These are phyloP conservation scores for Chlamydomonas eustigma DNA, from an alignment of 139 green algal species.

Conservation along the genomic window DNA sequence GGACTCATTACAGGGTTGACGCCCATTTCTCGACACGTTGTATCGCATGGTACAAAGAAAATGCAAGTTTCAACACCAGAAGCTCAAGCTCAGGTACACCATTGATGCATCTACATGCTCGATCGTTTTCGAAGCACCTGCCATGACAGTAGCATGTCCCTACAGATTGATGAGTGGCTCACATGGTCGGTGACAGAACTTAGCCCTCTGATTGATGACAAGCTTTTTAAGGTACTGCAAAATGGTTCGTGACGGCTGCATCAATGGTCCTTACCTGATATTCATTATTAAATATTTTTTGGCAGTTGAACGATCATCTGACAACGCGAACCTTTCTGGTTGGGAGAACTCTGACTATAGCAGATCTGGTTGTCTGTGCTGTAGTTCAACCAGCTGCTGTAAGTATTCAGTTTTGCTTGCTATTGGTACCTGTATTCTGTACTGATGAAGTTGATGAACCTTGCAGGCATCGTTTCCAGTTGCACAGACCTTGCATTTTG, in stretches of 20 bases:
- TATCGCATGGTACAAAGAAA: neutral
- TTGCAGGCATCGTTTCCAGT: slow-evolving; percentile 54
- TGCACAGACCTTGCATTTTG: slow-evolving; percentile 65
- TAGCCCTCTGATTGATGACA: slow-evolving; percentile 32
- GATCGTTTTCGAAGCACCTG: neutral
- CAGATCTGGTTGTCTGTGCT: slow-evolving; percentile 45
- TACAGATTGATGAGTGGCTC: slow-evolving; percentile 43
- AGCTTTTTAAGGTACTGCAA: slow-evolving; percentile 30
- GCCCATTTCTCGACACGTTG: neutral
- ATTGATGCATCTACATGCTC: neutral
- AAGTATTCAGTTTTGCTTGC: neutral
- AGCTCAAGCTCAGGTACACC: slow-evolving; percentile 1
- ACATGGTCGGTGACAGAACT: slow-evolving; percentile 34
- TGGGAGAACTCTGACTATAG: slow-evolving; percentile 29
- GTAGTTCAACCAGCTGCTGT: slow-evolving; percentile 44
- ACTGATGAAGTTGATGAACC: neutral
- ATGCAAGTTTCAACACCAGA: neutral
- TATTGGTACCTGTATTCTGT: neutral
- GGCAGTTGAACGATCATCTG: slow-evolving; percentile 36
- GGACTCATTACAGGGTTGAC: neutral
- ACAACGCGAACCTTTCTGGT: slow-evolving; percentile 34
- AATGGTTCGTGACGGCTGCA: neutral
- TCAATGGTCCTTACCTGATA: neutral
- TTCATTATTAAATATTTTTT: neutral
- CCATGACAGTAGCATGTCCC: too few relatives aligned